Conservation (phyloP, 2,329 filamentous ascomycete genomes). For the Talaromyces albobiverticillius region DNA sequence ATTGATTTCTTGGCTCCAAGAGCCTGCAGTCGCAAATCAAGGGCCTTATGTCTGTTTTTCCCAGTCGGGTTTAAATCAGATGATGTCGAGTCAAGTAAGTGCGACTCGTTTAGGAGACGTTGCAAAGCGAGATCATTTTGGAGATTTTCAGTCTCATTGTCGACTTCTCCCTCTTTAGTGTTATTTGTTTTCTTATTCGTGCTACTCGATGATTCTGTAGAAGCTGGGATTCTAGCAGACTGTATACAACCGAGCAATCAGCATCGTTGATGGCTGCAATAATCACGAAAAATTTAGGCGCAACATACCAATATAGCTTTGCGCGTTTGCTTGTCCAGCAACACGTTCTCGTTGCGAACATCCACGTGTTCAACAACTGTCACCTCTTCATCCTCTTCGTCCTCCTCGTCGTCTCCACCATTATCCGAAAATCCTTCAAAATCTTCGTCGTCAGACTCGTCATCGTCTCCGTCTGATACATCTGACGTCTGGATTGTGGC, state of each 20-base stretch:
- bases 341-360: constrained; percentile 39
- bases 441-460: constrained; percentile 36
- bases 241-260: constrained; percentile 19
- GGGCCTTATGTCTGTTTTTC: constrained; percentile 73
- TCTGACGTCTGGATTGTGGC: constrained; percentile 16
- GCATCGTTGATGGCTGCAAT: constrained; percentile 9
- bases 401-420: constrained; percentile 37
- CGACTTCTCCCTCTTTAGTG: constrained; percentile 39
- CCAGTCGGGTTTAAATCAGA: constrained; percentile 59
- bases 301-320: constrained; percentile 72
- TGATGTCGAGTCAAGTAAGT: constrained; percentile 67
- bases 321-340: constrained; percentile 65
- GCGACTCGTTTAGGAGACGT: constrained; percentile 84
- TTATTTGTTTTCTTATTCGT: constrained; percentile 21
- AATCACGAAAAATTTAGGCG: neutral
- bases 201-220: constrained; percentile 22
- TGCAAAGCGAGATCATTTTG: constrained; percentile 92
- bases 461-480: constrained; percentile 37
- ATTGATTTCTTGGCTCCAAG: constrained; percentile 76
- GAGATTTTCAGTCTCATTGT: constrained; percentile 66
- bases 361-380: constrained; percentile 63
- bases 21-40: constrained; percentile 77
- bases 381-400: constrained; percentile 56
- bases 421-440: constrained; percentile 27
- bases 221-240: constrained; percentile 49